Evolutionary conservation across 2,329 filamentous ascomycete genomes (phyloP).

Genomic region (Macrophomina pseudophaseolina): DNA sequence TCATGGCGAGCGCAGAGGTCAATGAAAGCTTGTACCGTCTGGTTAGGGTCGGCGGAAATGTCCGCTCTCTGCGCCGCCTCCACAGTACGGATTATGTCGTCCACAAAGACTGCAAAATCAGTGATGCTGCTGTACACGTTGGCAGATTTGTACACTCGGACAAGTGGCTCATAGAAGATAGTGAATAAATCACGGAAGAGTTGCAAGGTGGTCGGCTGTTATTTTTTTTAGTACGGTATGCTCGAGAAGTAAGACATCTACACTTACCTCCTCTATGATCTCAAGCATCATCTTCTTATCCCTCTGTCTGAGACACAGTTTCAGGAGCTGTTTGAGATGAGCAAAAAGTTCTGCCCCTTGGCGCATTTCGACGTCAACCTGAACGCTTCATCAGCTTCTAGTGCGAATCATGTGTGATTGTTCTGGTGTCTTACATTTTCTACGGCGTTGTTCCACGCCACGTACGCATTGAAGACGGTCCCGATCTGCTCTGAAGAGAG

Average conservation of each 20-base stretch:
- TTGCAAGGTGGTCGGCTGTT: constrained; percentile 83
- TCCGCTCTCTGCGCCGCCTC: constrained; percentile 73
- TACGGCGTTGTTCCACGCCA: constrained; percentile 93
- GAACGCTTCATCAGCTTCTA: constrained; percentile 17
- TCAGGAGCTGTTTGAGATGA: constrained; percentile 91
- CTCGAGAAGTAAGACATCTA: too few relatives aligned
- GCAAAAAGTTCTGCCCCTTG: constrained; percentile 92
- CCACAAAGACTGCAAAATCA: constrained; percentile 90
- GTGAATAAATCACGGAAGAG: constrained; percentile 95
- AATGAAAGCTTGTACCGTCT: constrained; percentile 97
- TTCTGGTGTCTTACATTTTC: constrained; percentile 64
- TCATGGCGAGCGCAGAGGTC: constrained; percentile 94
- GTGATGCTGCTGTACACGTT: constrained; percentile 98
- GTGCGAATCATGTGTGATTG: background rate
- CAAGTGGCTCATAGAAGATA: constrained; percentile 97
- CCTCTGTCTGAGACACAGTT: constrained; percentile 85
- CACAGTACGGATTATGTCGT: constrained; percentile 86
- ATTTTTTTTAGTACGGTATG: constrained; percentile 29
- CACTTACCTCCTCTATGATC: constrained; percentile 78
- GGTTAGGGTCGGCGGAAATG: constrained; percentile 92
- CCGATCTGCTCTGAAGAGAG: constrained; percentile 77
- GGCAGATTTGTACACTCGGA: constrained; percentile 96
- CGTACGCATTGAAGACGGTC: constrained; percentile 89
- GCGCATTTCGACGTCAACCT: constrained; percentile 81
- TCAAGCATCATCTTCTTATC: constrained; percentile 98